Evolutionary conservation across 1,284 basidiomycete species (phyloP), one percentile per base, ranked within the genome.

Genomic region (Ustilago lituana): DNA sequence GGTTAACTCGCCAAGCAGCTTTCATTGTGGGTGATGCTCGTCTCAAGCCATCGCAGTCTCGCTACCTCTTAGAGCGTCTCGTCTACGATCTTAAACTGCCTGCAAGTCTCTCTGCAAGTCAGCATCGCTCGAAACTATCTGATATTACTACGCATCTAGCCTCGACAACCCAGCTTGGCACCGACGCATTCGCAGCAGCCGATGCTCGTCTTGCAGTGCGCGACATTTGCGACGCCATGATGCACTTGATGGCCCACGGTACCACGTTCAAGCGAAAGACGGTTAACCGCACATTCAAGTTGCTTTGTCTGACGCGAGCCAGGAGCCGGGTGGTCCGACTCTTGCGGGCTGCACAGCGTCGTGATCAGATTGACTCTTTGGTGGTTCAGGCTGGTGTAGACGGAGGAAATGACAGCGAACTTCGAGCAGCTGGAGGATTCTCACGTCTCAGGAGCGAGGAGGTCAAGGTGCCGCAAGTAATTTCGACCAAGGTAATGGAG

Each of bases 31-130:
- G 52, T 12, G 74, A 76, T 24, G 27, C 38, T 2, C 62, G 74
- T 10, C 45, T 74, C 27, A 70, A 55, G 29, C 62, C 65, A 0
- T 66, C 71, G 14, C 74, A 76, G 38, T 50, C 68, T 24, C 57
- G 64, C 4, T 59, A 46, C 14, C 39, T 76, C 47, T 33, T 76
- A 9, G 60, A 61, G 14, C 32, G 23, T 5, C 43, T 76, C 23
- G 33, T 74, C 9, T 54, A 41, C 50, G 47, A 55, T n/a, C 35
- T 62, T 22, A 63, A 48, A 29, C 33, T 46, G 23, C 40, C 48
- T 0, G 17, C 44, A 31, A 22, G 15, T 12, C 33, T 19, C 17
- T 20, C 7, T 3, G 26, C 23, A 15, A n/a, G 17, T 12, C 43
- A 37, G 19, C 32, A 17, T 14, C 12, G 15, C 22, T 22, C 11